A percentile compares a stretch with the other conserved stretches of the same genome.
Evolutionary conservation across 768 basidiomycete species (phyloP).

Genomic region (Suillus fuscotomentosus): DNA sequence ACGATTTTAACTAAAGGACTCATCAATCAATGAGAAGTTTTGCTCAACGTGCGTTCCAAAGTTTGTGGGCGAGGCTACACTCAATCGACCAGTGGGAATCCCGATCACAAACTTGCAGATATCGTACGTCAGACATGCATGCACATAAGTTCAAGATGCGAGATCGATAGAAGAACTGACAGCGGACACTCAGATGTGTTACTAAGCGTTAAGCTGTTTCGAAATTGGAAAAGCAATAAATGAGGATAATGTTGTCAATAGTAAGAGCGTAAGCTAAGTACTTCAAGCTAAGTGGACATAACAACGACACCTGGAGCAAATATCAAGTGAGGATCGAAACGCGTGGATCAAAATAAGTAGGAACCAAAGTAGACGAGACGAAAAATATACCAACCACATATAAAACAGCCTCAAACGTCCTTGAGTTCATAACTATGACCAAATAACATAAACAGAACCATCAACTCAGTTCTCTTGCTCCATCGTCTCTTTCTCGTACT

Average conservation of each 20-base stretch:
- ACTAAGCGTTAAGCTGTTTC: background rate
- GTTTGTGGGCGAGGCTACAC: background rate
- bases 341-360: background rate
- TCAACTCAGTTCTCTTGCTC: conserved; percentile 46
- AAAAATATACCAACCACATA: background rate
- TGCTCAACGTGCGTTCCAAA: background rate
- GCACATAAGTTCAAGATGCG: background rate
- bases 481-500: conserved; percentile 67
- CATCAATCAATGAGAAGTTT: background rate
- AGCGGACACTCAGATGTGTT: background rate
- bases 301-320: background rate
- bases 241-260: background rate
- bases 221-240: background rate
- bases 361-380: background rate
- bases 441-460: background rate
- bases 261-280: background rate
- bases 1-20: background rate
- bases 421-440: background rate
- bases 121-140: background rate
- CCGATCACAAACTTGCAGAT: background rate
- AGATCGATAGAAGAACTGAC: too few species aligned
- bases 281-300: background rate
- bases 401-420: background rate
- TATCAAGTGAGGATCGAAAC: background rate
- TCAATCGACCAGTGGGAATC: background rate